A percentile compares a stretch with the other conserved stretches of the same genome.
These are phyloP conservation scores for Lactifluus rugatus DNA, from an alignment of 768 basidiomycete species.

Conservation along the genomic window DNA sequence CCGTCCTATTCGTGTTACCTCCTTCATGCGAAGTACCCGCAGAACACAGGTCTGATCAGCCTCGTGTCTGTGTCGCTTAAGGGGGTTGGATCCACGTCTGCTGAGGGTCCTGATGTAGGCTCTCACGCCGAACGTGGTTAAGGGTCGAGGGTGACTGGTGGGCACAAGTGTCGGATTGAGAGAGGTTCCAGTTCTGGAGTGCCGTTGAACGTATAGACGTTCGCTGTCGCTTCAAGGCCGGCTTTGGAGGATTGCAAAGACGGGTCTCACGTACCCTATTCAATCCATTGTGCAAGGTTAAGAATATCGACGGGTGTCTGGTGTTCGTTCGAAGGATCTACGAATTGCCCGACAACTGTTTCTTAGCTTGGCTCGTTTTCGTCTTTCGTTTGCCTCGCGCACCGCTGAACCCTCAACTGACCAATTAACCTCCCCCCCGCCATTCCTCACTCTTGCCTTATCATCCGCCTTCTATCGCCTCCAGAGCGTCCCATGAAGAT, in stretches of 20 bases:
- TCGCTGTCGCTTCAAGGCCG: slow-evolving; percentile 17
- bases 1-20: not conserved
- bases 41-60: slow-evolving; percentile 14
- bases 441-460: slow-evolving; percentile 21
- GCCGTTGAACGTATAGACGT: slow-evolving; percentile 15
- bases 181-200: slow-evolving; percentile 16
- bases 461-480: slow-evolving; percentile 24
- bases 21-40: slow-evolving; percentile 7
- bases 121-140: slow-evolving; percentile 5
- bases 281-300: slow-evolving; percentile 13
- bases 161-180: slow-evolving; percentile 15
- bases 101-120: slow-evolving; percentile 1
- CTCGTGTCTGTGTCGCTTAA: slow-evolving; percentile 9
- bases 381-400: slow-evolving; percentile 26
- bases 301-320: slow-evolving; percentile 14
- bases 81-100: not conserved
- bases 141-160: slow-evolving; percentile 13
- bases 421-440: slow-evolving; percentile 29
- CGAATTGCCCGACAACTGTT: slow-evolving; percentile 15
- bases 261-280: slow-evolving; percentile 2
- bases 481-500: slow-evolving; percentile 98
- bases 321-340: slow-evolving; percentile 11
- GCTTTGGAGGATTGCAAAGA: slow-evolving; percentile 10
- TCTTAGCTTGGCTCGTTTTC: slow-evolving; percentile 20
- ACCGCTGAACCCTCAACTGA: slow-evolving; percentile 29